Conservation (phyloP, 2,329 filamentous ascomycete genomes). For the Aspergillus chevalieri region DNA sequence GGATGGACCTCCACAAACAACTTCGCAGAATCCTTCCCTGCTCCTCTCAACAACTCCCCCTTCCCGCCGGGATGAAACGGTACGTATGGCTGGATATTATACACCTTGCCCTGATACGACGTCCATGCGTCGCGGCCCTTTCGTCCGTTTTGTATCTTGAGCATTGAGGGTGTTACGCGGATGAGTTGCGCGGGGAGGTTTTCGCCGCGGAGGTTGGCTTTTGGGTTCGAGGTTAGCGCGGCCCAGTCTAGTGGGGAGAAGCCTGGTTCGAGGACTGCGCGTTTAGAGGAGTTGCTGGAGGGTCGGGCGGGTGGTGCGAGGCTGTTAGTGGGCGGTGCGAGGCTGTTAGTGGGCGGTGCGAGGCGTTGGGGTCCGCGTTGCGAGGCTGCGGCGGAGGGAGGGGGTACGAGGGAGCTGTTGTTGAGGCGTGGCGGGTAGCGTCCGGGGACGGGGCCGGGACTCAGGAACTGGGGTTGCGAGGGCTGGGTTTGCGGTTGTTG, state of each 20-base stretch:
- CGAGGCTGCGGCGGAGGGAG: slow-evolving; percentile 40
- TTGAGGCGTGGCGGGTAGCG: slow-evolving; percentile 25
- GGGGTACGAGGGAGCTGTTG: slow-evolving; percentile 30
- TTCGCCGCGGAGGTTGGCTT: slow-evolving; percentile 59
- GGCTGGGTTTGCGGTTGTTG: slow-evolving; percentile 11
- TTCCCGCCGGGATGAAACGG: slow-evolving; percentile 81
- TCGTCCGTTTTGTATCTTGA: slow-evolving; percentile 72
- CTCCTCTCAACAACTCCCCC: slow-evolving; percentile 56
- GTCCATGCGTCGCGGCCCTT: slow-evolving; percentile 87
- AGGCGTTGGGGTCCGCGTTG: slow-evolving; percentile 31
- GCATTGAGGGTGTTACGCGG: slow-evolving; percentile 74
- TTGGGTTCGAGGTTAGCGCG: slow-evolving; percentile 58
- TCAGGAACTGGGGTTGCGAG: slow-evolving; percentile 8
- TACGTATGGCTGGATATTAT: slow-evolving; percentile 86
- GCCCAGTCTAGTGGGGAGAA: slow-evolving; percentile 97
- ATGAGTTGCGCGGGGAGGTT: slow-evolving; percentile 48
- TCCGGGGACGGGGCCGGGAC: slow-evolving; percentile 6
- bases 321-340: slow-evolving; percentile 36
- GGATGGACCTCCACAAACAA: slow-evolving; percentile 60
- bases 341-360: slow-evolving; percentile 32
- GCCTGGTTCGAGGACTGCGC: slow-evolving; percentile 66
- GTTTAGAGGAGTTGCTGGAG: slow-evolving; percentile 28
- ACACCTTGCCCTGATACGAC: slow-evolving; percentile 80
- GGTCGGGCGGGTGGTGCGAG: slow-evolving; percentile 32
- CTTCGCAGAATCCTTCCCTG: slow-evolving; percentile 60